A percentile compares a stretch with the other conserved stretches of the same genome.
Conservation (phyloP, 208 protist genomes). For the Blechomonas ayalai region DNA sequence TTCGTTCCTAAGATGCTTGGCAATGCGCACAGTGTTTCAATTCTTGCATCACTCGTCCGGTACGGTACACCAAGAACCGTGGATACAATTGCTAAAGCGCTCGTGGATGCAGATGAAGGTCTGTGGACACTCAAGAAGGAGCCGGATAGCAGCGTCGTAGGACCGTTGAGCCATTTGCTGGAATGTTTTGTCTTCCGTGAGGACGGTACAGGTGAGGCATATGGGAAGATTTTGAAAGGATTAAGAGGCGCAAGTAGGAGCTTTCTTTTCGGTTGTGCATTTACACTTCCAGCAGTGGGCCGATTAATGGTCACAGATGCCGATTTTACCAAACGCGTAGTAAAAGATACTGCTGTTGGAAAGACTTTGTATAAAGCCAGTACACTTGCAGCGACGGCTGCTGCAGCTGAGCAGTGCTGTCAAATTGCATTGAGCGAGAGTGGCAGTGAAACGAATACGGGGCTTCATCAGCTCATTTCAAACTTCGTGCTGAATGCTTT, state of each 20-base stretch:
- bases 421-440: constrained; percentile 8
- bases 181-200: constrained; percentile 70
- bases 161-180: constrained; percentile 34
- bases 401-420: background rate
- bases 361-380: constrained; percentile 12
- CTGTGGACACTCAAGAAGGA: constrained; percentile 27
- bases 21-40: constrained; percentile 29
- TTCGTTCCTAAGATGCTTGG: constrained; percentile 44
- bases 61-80: constrained; percentile 70
- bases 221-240: constrained; percentile 25
- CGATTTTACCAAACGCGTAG: constrained; percentile 17
- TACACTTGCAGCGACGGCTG: background rate
- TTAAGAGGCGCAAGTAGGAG: constrained; percentile 17
- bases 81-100: constrained; percentile 20
- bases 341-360: constrained; percentile 16
- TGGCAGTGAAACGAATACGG: constrained; percentile 1
- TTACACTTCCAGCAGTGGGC: constrained; percentile 48
- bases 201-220: constrained; percentile 40
- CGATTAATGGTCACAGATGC: constrained; percentile 38
- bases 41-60: constrained; percentile 63
- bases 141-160: constrained; percentile 20
- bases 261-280: constrained; percentile 22
- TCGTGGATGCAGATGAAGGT: constrained; percentile 15
- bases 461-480: constrained; percentile 6
- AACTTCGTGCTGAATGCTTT: constrained; percentile 36